phyloP scores from a whole-genome alignment of 2,329 filamentous ascomycete species.

The Ophiostoma himal-ulmi region DNA sequence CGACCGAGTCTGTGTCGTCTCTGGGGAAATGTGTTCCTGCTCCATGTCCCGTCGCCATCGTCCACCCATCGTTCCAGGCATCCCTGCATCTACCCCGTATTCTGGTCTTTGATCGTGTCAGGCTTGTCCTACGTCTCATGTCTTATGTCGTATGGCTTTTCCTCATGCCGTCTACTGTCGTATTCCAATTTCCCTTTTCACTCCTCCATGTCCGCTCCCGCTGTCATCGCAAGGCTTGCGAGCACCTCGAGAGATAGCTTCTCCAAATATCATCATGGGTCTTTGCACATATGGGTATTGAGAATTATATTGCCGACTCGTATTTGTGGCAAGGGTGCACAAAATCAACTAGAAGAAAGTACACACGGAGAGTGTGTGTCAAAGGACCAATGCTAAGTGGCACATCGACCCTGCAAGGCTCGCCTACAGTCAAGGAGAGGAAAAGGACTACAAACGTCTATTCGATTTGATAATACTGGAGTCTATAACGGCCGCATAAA shows the following conservation, averaged over 20 bases:
- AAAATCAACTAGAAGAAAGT: neutral
- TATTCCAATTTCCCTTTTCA: conserved; percentile 6
- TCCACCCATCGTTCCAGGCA: neutral
- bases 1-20: neutral
- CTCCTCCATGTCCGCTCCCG: neutral
- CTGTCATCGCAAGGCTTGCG: neutral
- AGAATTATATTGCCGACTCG: neutral
- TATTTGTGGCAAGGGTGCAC: neutral
- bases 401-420: too few species aligned
- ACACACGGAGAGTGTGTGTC: neutral
- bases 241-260: neutral
- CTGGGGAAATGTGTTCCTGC: neutral
- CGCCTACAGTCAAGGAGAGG: too few species aligned
- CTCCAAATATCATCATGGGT: neutral
- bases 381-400: neutral
- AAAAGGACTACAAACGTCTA: too few species aligned
- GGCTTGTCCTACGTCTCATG: neutral
- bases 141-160: neutral
- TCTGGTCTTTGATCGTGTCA: neutral
- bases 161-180: neutral
- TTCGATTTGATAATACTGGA: too few species aligned
- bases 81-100: conserved; percentile 11
- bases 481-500: too few species aligned
- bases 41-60: neutral
- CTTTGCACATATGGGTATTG: neutral